Evolutionary conservation across 306 rosid genomes (phyloP).

Genomic region (Vicia faba): DNA sequence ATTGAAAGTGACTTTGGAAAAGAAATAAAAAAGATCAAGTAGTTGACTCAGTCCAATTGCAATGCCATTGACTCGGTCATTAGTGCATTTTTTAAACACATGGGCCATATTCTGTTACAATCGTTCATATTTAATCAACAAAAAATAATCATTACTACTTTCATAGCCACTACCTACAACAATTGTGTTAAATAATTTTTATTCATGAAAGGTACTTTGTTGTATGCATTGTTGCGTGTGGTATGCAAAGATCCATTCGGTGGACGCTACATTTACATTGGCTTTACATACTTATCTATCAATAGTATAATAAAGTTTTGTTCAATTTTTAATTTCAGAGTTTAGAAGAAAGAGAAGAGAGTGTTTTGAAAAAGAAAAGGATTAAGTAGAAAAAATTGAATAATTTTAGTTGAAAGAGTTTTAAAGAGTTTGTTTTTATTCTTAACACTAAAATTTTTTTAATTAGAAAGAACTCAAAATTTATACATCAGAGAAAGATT

Average conservation of each 20-base stretch:
- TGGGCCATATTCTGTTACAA: background rate
- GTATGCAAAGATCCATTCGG: background rate
- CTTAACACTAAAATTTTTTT: too few relatives aligned
- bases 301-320: background rate
- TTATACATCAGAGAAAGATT: too few relatives aligned
- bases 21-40: background rate
- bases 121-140: background rate
- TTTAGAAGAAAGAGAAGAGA: too few relatives aligned
- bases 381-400: too few relatives aligned
- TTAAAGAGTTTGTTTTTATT: too few relatives aligned
- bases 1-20: background rate
- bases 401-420: too few relatives aligned
- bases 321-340: too few relatives aligned
- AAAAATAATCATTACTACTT: background rate
- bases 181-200: too few relatives aligned
- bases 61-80: background rate
- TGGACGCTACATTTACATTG: background rate
- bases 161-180: background rate
- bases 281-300: slow-evolving; percentile 10
- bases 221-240: slow-evolving; percentile 2
- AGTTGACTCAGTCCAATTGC: background rate
- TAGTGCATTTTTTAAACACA: background rate
- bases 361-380: too few relatives aligned
- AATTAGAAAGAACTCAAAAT: too few relatives aligned
- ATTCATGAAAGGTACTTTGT: slow-evolving; percentile 27